Base-by-base conservation (phyloP, 306 rosid genomes). In the Citrullus mucosospermus region DNA sequence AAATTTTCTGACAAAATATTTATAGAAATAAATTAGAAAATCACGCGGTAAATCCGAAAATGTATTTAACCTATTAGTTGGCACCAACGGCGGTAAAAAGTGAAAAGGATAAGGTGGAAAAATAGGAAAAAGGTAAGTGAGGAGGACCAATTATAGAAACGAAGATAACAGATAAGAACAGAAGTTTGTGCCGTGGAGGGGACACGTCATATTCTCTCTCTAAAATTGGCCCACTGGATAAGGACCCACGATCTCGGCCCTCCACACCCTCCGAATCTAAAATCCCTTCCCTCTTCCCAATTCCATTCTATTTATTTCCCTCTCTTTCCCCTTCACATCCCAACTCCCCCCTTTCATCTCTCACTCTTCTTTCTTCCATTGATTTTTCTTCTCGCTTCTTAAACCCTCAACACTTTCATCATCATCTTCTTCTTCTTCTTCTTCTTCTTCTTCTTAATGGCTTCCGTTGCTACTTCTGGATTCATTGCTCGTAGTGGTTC, bases 401-500 rank as follows among this genome's bases (percentile, higher is more conserved):
- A 36, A 36, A 36, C 39, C 39, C 39, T 36, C 0, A 36, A 46
- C 54, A 12, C 17, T 41, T n/a, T 15, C 54, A 6, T n/a, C 46
- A 6, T 17, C 15, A 22, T 18, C 1, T 8, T 36, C 14, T 12
- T n/a, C 46, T 14, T 17, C 15, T 46, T 18, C 4, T 66, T 18
- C 46, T 2, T 25, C 28, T 5, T 15, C 1, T 8, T 36, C 14
- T 66, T 66, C 3, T 43, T 43, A 30, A 90, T 88, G 96, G 85
- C 89, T 6, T 85, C 93, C 60, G 84, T 71, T 22, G 8, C 87
- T 8, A 81, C 86, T 84, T 79, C 89, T 77, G 97, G 90, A 5
- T 16, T 88, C 39, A 66, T 91, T 74, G 85, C 90, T 57, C 86
- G 90, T 0, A 85, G 78, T 46, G 84, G 81, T 28, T 86, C 84